Base-by-base conservation (phyloP, 805 yeast species). In the Suhomyces prunicola region DNA sequence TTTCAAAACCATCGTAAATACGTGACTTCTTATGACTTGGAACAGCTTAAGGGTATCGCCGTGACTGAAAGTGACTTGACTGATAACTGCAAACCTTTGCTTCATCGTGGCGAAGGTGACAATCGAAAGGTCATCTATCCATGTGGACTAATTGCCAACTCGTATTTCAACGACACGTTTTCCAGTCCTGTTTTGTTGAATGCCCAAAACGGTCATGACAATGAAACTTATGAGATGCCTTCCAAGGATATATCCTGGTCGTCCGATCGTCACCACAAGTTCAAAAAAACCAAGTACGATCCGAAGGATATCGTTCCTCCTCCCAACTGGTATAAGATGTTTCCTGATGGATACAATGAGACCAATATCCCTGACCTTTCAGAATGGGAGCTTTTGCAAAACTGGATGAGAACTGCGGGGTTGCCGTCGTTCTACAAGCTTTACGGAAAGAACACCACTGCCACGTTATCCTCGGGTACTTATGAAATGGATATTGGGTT, bases 321-420 rank as follows among this genome's bases (percentile, higher is more conserved):
- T 5, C 96, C 94, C 50, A 90, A 88, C 72, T 93, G 99, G 99
- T 76, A 72, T 41, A 78, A 81, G 57, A 73, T 64, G 72, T 93
- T 70, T 68, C 98, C 98, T 1, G 72, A 91, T 54, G 98, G 98
- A 0, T 93, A 94, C 72, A 90, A 87, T n/a, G 85, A 81, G 33
- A 82, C 82, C 5, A 90, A 90, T 67, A 61, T 93, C 55, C 96
- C 96, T 2, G 86, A 88, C 64, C 66, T 93, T 47, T 78, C 88
- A 2, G 66, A 72, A 36, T 85, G 94, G 90, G 93, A 90, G 65
- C 85, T 85, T 58, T 81, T 93, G 61, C 97, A 91, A 74, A 93
- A 91, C 69, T 93, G 99, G 99, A 93, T 93, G 97, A 83, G 96
- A 63, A 91, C 97, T 1, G 97, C 98, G 0, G 97, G 96, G 0